phyloP scores from a whole-genome alignment of 768 basidiomycete species.

The Lactarius quietus region DNA sequence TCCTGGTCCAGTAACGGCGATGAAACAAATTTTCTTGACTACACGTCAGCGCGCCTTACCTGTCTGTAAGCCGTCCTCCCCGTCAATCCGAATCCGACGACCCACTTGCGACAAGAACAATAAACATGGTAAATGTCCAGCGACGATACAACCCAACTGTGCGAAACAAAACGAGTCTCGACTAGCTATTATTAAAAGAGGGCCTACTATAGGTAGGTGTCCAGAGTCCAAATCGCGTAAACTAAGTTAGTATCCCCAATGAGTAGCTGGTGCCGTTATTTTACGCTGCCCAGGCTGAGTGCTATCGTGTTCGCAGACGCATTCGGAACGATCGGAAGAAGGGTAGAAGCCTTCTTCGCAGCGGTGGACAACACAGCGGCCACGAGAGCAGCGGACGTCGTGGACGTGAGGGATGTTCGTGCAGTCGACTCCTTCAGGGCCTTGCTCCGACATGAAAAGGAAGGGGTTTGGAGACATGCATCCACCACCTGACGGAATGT shows the following conservation, averaged over 20 bases:
- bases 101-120: neutral
- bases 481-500: slow-evolving; percentile 37
- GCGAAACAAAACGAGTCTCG: neutral
- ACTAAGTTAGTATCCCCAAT: neutral
- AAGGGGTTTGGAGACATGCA: slow-evolving; percentile 38
- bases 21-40: too few relatives aligned
- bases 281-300: neutral
- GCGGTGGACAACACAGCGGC: slow-evolving; percentile 10
- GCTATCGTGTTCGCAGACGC: neutral
- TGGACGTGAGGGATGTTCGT: slow-evolving; percentile 18
- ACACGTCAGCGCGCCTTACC: too few relatives aligned
- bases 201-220: neutral
- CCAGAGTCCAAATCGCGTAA: neutral
- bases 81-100: neutral
- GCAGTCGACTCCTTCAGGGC: slow-evolving; percentile 23
- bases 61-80: too few relatives aligned
- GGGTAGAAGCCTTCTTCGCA: slow-evolving; percentile 3
- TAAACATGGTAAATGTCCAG: neutral
- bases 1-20: too few relatives aligned
- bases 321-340: neutral
- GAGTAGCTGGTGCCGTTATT: neutral
- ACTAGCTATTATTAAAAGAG: neutral
- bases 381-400: slow-evolving; percentile 17
- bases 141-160: neutral
- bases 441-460: slow-evolving; percentile 1